Evolutionary conservation across 805 yeast genomes (phyloP).

Genomic region (Ascoidea asiatica): DNA sequence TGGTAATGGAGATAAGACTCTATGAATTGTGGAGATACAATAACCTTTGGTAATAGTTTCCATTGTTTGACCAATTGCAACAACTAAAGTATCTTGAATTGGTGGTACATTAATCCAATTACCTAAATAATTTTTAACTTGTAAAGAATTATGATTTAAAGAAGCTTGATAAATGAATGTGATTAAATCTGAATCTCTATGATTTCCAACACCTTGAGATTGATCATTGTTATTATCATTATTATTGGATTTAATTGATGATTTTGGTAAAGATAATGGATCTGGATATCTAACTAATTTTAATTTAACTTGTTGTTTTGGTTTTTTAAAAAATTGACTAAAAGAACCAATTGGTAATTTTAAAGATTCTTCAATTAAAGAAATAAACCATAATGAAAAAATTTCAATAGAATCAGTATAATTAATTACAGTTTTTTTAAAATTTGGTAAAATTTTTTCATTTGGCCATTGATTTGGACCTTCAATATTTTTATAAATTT

Average conservation of each 20-base stretch:
- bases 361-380: conserved; percentile 38
- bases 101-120: conserved; percentile 45
- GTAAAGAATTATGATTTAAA: conserved; percentile 35
- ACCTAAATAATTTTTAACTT: conserved; percentile 41
- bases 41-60: conserved; percentile 47
- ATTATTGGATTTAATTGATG: background rate
- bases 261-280: conserved; percentile 13
- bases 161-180: conserved; percentile 49
- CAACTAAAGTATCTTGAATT: conserved; percentile 33
- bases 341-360: conserved; percentile 31
- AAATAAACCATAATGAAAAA: conserved; percentile 27
- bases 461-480: conserved; percentile 49
- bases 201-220: conserved; percentile 49
- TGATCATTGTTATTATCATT: conserved; percentile 15
- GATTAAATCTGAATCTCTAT: conserved; percentile 50
- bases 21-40: conserved; percentile 46
- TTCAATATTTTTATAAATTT: conserved; percentile 32
- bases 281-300: conserved; percentile 49
- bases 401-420: conserved; percentile 34
- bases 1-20: conserved; percentile 31
- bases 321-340: conserved; percentile 34
- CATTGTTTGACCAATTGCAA: conserved; percentile 47
- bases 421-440: conserved; percentile 24
- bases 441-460: conserved; percentile 25
- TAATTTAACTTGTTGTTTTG: conserved; percentile 36